Conservation (phyloP, 2,329 filamentous ascomycete species). For the Sporothrix pseudoabietina region DNA sequence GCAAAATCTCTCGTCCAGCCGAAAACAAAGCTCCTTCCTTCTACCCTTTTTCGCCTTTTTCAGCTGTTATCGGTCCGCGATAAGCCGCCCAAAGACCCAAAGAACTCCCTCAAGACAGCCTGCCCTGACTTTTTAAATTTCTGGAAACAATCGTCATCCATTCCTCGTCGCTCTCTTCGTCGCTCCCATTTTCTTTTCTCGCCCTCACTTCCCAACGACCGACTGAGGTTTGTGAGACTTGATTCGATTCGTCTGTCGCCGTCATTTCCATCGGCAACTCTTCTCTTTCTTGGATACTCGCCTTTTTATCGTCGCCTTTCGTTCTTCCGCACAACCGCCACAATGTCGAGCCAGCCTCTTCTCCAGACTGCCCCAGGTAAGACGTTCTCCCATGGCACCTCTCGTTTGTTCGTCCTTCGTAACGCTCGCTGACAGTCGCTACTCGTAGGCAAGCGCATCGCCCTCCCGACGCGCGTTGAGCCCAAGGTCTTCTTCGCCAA, state of each 20-base stretch:
- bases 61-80: constrained; percentile 18
- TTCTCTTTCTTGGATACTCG: not conserved
- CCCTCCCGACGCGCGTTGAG: constrained; percentile 95
- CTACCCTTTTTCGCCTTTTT: not conserved
- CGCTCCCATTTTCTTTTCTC: not conserved
- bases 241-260: not conserved
- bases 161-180: constrained; percentile 1
- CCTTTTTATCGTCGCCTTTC: not conserved
- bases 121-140: constrained; percentile 12
- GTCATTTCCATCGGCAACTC: not conserved
- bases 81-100: not conserved
- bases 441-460: constrained; percentile 86
- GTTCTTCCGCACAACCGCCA: constrained; percentile 37
- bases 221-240: not conserved
- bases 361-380: constrained; percentile 90
- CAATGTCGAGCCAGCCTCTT: constrained; percentile 94
- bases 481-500: constrained; percentile 99
- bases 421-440: not conserved
- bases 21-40: not conserved
- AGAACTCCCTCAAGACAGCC: not conserved
- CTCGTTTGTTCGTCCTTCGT: constrained; percentile 25
- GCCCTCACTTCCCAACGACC: not conserved
- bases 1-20: not conserved
- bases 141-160: not conserved
- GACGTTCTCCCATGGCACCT: not conserved